These are phyloP conservation scores for Paecilomyces formosus DNA, from an alignment of 2,329 filamentous ascomycete genomes.

Conservation along the genomic window DNA sequence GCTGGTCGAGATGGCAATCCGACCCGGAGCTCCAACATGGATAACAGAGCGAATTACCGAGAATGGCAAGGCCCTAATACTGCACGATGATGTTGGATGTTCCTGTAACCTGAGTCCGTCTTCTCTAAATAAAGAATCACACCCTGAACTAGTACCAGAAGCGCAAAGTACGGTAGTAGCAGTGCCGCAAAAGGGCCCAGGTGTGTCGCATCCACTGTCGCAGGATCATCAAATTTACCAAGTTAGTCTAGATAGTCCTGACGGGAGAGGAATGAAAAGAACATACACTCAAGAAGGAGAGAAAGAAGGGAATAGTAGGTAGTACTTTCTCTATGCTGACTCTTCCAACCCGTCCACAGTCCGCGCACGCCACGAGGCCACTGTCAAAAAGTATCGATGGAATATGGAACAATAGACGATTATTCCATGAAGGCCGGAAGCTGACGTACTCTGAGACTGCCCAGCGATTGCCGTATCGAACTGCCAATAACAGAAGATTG, in stretches of 20 bases:
- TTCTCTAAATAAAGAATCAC: background rate
- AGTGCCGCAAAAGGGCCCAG: background rate
- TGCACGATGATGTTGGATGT: background rate
- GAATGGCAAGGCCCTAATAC: background rate
- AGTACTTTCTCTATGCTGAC: no score
- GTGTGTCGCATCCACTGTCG: background rate
- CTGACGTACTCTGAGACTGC: background rate
- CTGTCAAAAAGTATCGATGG: background rate
- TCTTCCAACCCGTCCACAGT: background rate
- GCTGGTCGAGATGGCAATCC: no score
- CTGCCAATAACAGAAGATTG: background rate
- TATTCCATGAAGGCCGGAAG: background rate
- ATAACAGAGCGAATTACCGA: background rate
- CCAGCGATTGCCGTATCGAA: background rate
- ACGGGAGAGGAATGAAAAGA: background rate
- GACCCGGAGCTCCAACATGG: no score
- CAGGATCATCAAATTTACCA: background rate
- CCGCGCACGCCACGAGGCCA: background rate
- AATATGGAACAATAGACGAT: background rate
- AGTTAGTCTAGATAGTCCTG: background rate
- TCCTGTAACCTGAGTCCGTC: background rate
- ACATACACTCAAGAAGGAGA: no score
- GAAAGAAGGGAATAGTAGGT: no score
- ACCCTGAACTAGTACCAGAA: background rate
- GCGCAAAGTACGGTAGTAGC: background rate